Evolutionary conservation across 2,329 filamentous ascomycete genomes (phyloP).

Genomic region (Curvularia eragrostidis): DNA sequence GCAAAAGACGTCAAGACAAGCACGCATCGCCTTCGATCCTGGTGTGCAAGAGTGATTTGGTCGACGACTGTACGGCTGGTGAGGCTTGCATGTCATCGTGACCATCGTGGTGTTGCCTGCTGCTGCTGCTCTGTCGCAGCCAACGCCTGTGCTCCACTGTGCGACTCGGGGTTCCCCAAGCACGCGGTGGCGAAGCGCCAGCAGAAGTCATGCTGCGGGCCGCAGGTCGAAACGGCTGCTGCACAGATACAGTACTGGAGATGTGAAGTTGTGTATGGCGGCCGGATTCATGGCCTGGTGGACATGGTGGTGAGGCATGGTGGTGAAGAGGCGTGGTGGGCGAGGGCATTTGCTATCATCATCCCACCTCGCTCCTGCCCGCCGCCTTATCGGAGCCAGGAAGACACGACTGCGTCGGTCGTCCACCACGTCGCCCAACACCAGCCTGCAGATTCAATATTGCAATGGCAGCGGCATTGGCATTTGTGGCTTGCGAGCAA

Average conservation of each 20-base stretch:
- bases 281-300: neutral
- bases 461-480: neutral
- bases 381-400: conserved; percentile 6
- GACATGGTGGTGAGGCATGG: conserved; percentile 4
- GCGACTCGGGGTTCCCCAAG: conserved; percentile 11
- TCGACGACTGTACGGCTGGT: conserved; percentile 1
- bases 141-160: conserved; percentile 13
- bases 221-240: neutral
- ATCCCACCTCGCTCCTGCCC: conserved; percentile 16
- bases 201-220: neutral
- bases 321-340: neutral
- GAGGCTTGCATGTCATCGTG: neutral
- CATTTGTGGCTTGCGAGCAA: neutral
- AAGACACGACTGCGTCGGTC: conserved; percentile 1
- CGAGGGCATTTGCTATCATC: neutral
- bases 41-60: conserved; percentile 1
- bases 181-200: conserved; percentile 9
- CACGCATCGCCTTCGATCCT: conserved; percentile 15
- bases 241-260: neutral
- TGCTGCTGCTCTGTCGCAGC: neutral
- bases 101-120: conserved; percentile 4
- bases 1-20: conserved; percentile 20
- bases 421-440: neutral
- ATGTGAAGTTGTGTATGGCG: neutral
- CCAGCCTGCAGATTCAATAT: neutral